Conservation (phyloP, 1,284 basidiomycete species). For the Mycosarcoma maydis region DNA sequence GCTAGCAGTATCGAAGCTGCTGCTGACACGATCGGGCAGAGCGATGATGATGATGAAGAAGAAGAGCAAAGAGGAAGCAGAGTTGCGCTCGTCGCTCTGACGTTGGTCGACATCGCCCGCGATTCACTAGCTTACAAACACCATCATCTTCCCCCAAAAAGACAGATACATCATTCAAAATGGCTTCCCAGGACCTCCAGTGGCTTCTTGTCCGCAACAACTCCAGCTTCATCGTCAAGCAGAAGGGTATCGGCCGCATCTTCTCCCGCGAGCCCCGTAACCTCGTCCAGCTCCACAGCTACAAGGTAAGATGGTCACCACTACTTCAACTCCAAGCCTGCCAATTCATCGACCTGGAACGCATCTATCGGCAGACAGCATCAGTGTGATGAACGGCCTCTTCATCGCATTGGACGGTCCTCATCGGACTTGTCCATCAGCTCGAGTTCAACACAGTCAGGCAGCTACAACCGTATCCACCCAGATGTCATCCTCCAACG, state of each 20-base stretch:
- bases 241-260: conserved; percentile 63
- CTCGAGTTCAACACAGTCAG: too few relatives aligned
- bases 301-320: conserved; percentile 51
- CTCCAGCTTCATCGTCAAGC: conserved; percentile 65
- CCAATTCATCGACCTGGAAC: conserved; percentile 4
- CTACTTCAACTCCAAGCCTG: not conserved
- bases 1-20: not conserved
- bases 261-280: conserved; percentile 65
- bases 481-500: too few relatives aligned
- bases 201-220: conserved; percentile 64
- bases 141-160: conserved; percentile 26
- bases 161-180: conserved; percentile 22
- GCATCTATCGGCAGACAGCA: not conserved
- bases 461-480: too few relatives aligned
- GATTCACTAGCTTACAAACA: conserved; percentile 10
- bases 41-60: not conserved
- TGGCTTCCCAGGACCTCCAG: conserved; percentile 65
- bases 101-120: not conserved
- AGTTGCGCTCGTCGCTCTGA: not conserved
- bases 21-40: not conserved
- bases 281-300: conserved; percentile 64
- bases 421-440: too few relatives aligned
- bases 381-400: too few relatives aligned
- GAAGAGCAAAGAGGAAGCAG: not conserved
- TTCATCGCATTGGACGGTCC: too few relatives aligned